Base-by-base conservation (phyloP, 352 stramenopile species). In the Globisporangium iwayamae region DNA sequence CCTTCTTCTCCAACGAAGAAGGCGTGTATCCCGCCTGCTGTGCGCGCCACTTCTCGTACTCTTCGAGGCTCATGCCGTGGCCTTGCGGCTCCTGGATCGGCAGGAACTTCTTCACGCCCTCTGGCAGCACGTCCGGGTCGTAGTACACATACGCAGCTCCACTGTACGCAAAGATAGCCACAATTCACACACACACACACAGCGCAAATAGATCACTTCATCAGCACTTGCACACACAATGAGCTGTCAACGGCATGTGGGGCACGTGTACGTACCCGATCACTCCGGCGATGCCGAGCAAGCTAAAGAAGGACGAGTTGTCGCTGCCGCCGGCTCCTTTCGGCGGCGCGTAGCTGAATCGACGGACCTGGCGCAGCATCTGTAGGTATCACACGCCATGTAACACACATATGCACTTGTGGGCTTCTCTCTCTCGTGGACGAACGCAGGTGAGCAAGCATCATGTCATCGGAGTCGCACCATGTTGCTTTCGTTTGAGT, bases 11-110 rank as follows among this genome's bases (percentile, higher is more conserved):
- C 48, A 71, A 69, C 18, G 60, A 61, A 6, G 59, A 30, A 8
- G 65, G 53, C 0, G 62, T 74, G 48, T 81, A 88, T 5, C 76
- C 78, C 0, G 72, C 71, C 64, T 95, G 87, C 62, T 88, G 78
- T 4, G 85, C 83, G 18, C 87, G 87, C 87, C 87, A 95, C 54
- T 88, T 71, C 51, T 95, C 87, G 62, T 95, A 95, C 68, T 95
- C 87, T 62, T 94, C 87, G 41, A 91, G 74, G 63, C 80, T 94
- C 87, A 95, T 95, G 61, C 80, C 85, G 54, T 91, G 83, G 51
- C 87, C 87, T 56, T 90, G 77, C 0, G 80, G 80, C 50, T 92
- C 85, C 60, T 95, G 80, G 64, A 95, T 95, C 51, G 82, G 83
- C 47, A 94, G 69, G 61, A 74, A 90, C 60, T 84, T 86, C 71